phyloP scores from a whole-genome alignment of 805 yeast species.

The Geotrichum ghanense region DNA sequence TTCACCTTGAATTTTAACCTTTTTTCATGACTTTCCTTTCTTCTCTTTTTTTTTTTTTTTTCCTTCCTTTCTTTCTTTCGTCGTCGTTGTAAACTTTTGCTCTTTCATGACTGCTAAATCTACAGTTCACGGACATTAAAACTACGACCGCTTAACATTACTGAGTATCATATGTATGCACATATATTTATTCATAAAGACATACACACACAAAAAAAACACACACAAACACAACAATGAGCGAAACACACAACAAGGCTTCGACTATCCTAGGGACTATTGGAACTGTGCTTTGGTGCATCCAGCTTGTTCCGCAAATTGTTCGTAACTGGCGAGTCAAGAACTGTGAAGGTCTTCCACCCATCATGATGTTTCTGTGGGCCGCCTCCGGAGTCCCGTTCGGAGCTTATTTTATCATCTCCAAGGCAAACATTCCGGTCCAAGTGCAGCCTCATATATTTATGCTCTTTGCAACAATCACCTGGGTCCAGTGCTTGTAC shows the following conservation, averaged over 20 bases:
- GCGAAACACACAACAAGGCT: slow-evolving; percentile 28
- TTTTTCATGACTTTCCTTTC: too few relatives aligned
- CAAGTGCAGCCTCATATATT: slow-evolving; percentile 84
- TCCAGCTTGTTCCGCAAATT: slow-evolving; percentile 82
- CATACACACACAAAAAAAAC: too few relatives aligned
- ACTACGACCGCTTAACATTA: too few relatives aligned
- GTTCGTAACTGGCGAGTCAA: slow-evolving; percentile 61
- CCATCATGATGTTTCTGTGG: slow-evolving; percentile 83
- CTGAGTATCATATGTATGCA: too few relatives aligned
- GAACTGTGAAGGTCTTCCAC: slow-evolving; percentile 79
- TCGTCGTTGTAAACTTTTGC: too few relatives aligned
- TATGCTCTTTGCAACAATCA: slow-evolving; percentile 51
- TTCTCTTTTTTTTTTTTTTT: too few relatives aligned
- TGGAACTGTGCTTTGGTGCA: slow-evolving; percentile 89
- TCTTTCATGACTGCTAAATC: too few relatives aligned
- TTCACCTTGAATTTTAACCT: too few relatives aligned
- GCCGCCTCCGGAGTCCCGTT: slow-evolving; percentile 72
- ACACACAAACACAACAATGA: too few relatives aligned
- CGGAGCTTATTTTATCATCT: slow-evolving; percentile 68
- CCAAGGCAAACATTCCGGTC: slow-evolving; percentile 62
- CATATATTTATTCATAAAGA: too few relatives aligned
- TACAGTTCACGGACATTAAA: too few relatives aligned
- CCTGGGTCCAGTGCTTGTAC: slow-evolving; percentile 57
- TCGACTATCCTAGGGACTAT: slow-evolving; percentile 73
- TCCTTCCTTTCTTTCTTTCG: too few relatives aligned